phyloP scores from a whole-genome alignment of 352 stramenopile species.

The Phytopythium vexans region DNA sequence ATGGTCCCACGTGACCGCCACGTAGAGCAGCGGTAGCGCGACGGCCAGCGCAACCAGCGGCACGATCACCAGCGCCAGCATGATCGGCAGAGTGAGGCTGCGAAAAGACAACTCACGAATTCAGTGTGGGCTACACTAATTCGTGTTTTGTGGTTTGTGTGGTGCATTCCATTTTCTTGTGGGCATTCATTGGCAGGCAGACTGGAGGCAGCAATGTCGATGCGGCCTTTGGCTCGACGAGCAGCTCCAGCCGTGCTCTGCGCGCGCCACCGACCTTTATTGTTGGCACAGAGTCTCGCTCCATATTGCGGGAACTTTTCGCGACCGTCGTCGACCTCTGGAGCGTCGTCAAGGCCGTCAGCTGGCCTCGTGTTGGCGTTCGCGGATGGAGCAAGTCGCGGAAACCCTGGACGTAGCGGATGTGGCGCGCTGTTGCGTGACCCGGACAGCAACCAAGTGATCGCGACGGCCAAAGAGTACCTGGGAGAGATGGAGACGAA shows the following conservation, averaged over 20 bases:
- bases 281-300: no score
- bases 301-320: no score
- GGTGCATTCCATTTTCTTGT: no score
- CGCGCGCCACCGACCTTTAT: no score
- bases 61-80: constrained; percentile 33
- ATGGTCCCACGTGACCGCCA: constrained; percentile 78
- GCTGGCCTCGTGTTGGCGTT: constrained; percentile 30
- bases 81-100: constrained; percentile 12
- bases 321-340: no score
- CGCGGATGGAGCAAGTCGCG: constrained; percentile 67
- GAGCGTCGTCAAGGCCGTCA: no score
- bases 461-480: constrained; percentile 40
- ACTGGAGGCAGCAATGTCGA: no score
- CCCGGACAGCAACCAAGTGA: constrained; percentile 24
- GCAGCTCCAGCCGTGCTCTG: no score
- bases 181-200: no score
- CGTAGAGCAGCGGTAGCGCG: constrained; percentile 56
- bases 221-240: no score
- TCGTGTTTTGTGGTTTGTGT: no score
- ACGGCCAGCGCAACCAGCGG: constrained; percentile 53
- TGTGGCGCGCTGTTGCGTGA: constrained; percentile 64
- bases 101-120: not conserved
- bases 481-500: constrained; percentile 67
- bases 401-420: constrained; percentile 57
- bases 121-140: not conserved